A percentile compares a stretch with the other conserved stretches of the same genome.
These are phyloP conservation scores for Prunus yedoensis DNA, from an alignment of 331 rosid genomes.

Conservation along the genomic window DNA sequence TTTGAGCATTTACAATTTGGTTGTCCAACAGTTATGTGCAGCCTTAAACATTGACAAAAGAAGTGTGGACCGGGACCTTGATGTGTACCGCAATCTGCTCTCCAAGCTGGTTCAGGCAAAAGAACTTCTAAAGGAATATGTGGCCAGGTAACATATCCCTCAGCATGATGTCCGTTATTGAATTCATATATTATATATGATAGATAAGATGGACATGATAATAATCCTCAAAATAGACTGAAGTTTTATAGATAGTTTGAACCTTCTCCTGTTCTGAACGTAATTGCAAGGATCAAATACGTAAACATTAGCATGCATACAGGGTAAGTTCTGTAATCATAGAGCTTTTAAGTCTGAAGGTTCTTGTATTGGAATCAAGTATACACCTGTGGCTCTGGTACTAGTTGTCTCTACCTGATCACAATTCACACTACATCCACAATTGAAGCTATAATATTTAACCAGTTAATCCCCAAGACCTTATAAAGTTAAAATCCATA, in stretches of 20 bases:
- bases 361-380: neutral
- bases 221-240: neutral
- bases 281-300: neutral
- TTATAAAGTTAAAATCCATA: neutral
- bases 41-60: constrained; percentile 67
- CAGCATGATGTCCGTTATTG: constrained; percentile 2
- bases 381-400: neutral
- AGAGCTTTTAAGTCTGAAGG: neutral
- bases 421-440: neutral
- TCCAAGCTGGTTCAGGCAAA: constrained; percentile 95
- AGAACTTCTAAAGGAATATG: constrained; percentile 83
- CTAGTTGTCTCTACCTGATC: neutral
- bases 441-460: neutral
- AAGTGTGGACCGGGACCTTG: constrained; percentile 90
- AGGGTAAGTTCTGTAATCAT: neutral
- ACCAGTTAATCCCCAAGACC: neutral
- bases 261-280: constrained; percentile 9
- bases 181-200: neutral
- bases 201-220: neutral
- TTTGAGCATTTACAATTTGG: constrained; percentile 24
- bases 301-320: neutral
- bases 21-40: constrained; percentile 61
- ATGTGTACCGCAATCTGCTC: constrained; percentile 82
- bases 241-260: neutral
- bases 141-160: constrained; percentile 62